A percentile compares a stretch with the other conserved stretches of the same genome.
Conservation (phyloP, 2,329 filamentous ascomycete species). For the Stagonosporopsis chrysanthemi region DNA sequence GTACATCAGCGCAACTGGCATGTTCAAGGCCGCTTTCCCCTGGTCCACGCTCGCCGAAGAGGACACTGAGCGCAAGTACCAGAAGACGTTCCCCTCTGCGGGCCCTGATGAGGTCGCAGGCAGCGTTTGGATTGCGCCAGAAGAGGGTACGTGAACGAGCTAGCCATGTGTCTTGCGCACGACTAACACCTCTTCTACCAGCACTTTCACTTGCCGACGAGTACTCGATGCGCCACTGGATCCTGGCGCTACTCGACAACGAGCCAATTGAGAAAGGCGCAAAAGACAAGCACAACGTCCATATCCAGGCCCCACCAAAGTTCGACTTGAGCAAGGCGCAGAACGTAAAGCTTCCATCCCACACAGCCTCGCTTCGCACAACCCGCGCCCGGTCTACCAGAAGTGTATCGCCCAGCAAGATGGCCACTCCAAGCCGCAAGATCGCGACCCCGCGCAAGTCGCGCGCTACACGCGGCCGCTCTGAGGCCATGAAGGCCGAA, state of each 20-base stretch:
- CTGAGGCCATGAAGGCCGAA: constrained; percentile 40
- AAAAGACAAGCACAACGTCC: constrained; percentile 71
- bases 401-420: constrained; percentile 65
- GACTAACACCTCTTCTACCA: constrained; percentile 49
- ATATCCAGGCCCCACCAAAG: constrained; percentile 81
- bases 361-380: constrained; percentile 42
- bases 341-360: constrained; percentile 41
- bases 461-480: constrained; percentile 54
- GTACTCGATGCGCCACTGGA: constrained; percentile 86
- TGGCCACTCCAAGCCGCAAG: constrained; percentile 55
- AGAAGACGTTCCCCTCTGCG: constrained; percentile 82
- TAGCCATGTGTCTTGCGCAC: neutral
- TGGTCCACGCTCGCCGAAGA: constrained; percentile 77
- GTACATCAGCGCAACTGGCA: constrained; percentile 84
- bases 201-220: constrained; percentile 85
- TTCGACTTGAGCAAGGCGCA: constrained; percentile 66
- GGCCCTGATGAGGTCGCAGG: constrained; percentile 93
- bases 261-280: constrained; percentile 74
- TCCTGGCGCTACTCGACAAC: constrained; percentile 90
- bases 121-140: constrained; percentile 93
- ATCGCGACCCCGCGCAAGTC: constrained; percentile 63
- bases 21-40: constrained; percentile 91
- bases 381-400: constrained; percentile 63
- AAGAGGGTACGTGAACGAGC: constrained; percentile 61
- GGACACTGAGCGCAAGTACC: constrained; percentile 77